phyloP scores from a whole-genome alignment of 352 stramenopile species.

The Phytopythium oedochilum region DNA sequence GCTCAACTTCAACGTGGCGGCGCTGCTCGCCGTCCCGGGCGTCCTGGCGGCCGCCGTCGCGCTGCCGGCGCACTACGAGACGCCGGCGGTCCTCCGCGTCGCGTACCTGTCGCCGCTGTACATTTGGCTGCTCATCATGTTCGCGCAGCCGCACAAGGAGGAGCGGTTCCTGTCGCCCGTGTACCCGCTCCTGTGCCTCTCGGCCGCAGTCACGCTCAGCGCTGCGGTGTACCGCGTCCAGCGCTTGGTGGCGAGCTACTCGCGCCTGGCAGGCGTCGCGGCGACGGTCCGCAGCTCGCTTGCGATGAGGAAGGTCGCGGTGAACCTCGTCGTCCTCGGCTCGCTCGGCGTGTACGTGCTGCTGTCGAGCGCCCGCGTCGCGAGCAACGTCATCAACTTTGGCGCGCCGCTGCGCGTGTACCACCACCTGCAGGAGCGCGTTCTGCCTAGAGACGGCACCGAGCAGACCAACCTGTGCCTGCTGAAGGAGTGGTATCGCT shows the following conservation, averaged over 20 bases:
- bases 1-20: slow-evolving; percentile 94
- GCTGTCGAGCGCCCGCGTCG: slow-evolving; percentile 52
- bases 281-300: neutral
- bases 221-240: slow-evolving; percentile 31
- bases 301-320: slow-evolving; percentile 7
- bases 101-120: slow-evolving; percentile 68
- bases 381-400: slow-evolving; percentile 72
- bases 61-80: slow-evolving; percentile 31
- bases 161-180: slow-evolving; percentile 97
- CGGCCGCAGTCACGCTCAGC: slow-evolving; percentile 71
- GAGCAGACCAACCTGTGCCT: slow-evolving; percentile 80
- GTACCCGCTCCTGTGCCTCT: slow-evolving; percentile 90
- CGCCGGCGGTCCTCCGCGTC: slow-evolving; percentile 21
- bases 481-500: slow-evolving; percentile 98
- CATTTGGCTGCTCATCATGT: slow-evolving; percentile 92
- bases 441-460: slow-evolving; percentile 37
- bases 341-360: slow-evolving; percentile 41
- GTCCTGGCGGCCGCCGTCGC: slow-evolving; percentile 15
- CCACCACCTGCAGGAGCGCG: slow-evolving; percentile 51
- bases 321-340: slow-evolving; percentile 34
- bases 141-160: slow-evolving; percentile 96
- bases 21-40: slow-evolving; percentile 57
- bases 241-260: slow-evolving; percentile 13
- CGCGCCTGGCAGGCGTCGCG: neutral
- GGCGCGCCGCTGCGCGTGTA: slow-evolving; percentile 66